Percentiles rank a stretch among this genome's conserved stretches.
Conservation (phyloP, 2,329 filamentous ascomycete species). For the Albifimbria verrucaria region DNA sequence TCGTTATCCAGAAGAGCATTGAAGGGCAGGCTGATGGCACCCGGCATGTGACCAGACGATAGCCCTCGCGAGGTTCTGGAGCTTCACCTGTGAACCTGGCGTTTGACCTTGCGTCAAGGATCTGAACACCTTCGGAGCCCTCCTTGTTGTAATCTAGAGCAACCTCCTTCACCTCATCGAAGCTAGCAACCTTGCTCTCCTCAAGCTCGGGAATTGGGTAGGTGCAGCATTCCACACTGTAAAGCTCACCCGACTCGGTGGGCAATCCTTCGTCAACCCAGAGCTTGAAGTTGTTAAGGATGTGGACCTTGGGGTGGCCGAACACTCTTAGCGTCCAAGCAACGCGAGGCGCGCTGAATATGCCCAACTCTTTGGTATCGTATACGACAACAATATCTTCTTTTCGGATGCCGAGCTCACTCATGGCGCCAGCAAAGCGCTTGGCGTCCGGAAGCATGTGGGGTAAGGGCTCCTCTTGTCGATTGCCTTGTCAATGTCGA, state of each 20-base stretch:
- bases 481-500: constrained; percentile 89
- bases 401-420: constrained; percentile 76
- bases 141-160: constrained; percentile 77
- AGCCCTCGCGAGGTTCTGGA: constrained; percentile 84
- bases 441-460: constrained; percentile 90
- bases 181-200: constrained; percentile 67
- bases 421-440: constrained; percentile 84
- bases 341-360: constrained; percentile 90
- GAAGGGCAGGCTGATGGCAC: constrained; percentile 80
- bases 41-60: constrained; percentile 87
- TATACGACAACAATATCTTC: constrained; percentile 94
- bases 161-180: constrained; percentile 78
- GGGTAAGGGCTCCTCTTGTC: constrained; percentile 87
- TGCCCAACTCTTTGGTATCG: constrained; percentile 84
- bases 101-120: constrained; percentile 79
- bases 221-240: constrained; percentile 61
- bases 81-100: constrained; percentile 80
- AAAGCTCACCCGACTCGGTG: constrained; percentile 74
- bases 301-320: constrained; percentile 81
- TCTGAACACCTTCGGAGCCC: constrained; percentile 77
- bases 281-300: constrained; percentile 93
- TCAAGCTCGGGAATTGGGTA: constrained; percentile 64
- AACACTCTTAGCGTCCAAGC: constrained; percentile 92
- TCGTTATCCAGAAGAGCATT: constrained; percentile 74
- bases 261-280: constrained; percentile 85